Conservation (phyloP, 2,329 filamentous ascomycete genomes). For the Penicillium rolfsii region DNA sequence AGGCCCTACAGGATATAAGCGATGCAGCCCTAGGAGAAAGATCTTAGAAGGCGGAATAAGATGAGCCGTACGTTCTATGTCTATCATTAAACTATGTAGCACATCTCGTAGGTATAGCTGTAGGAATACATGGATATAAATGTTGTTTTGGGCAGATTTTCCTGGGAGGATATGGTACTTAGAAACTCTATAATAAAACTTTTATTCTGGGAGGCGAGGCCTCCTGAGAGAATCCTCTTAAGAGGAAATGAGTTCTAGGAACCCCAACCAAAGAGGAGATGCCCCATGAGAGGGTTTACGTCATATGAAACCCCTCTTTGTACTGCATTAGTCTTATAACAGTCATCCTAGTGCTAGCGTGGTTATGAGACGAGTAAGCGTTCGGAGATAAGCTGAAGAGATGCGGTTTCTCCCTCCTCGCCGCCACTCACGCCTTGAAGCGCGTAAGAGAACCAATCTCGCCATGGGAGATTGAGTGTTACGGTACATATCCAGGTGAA, state of each 20-base stretch:
- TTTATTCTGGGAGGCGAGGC: not conserved
- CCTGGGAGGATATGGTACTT: not conserved
- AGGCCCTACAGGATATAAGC: not conserved
- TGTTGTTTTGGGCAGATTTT: not conserved
- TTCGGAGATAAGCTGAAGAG: no score
- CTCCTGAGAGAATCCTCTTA: not conserved
- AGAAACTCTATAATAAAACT: not conserved
- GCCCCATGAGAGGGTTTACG: not conserved
- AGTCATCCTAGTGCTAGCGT: slow-evolving; percentile 3
- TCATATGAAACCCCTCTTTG: slow-evolving; percentile 4
- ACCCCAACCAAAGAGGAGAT: not conserved
- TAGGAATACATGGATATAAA: not conserved
- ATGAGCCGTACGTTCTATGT: not conserved
- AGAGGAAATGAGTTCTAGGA: slow-evolving; percentile 5
- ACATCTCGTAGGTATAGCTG: not conserved
- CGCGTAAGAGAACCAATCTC: no score
- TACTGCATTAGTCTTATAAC: not conserved
- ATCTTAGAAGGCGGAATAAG: not conserved
- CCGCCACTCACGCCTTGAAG: no score
- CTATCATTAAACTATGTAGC: not conserved
- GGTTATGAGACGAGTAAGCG: not conserved
- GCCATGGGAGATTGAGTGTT: no score
- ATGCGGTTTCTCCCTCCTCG: no score
- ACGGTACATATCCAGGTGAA: no score
- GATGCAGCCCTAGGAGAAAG: not conserved